Conservation (phyloP, 495 filamentous ascomycete species). For the Neurospora pannonica region DNA sequence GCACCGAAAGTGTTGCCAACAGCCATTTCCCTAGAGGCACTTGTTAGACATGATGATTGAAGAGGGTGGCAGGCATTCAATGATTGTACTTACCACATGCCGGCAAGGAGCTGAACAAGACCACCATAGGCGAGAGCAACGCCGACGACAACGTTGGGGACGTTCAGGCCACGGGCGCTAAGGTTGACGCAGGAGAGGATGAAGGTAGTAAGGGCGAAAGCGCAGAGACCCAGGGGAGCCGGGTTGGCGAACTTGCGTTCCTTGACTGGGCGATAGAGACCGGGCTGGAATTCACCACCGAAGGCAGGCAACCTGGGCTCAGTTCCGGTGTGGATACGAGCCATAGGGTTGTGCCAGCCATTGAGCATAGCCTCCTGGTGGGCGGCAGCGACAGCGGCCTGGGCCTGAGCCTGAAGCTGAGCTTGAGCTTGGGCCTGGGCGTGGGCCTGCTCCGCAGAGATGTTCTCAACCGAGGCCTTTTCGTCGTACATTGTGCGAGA, state of each 20-base stretch:
- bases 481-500: background rate
- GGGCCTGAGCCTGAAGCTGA: background rate
- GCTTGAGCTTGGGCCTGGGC: background rate
- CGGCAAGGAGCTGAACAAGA: slow-evolving; percentile 82
- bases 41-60: background rate
- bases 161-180: slow-evolving; percentile 46
- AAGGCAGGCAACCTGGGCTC: slow-evolving; percentile 64
- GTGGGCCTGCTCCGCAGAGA: background rate
- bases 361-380: slow-evolving; percentile 24
- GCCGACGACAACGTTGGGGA: slow-evolving; percentile 60
- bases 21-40: slow-evolving; percentile 78
- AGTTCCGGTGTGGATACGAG: slow-evolving; percentile 54
- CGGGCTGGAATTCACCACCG: slow-evolving; percentile 94
- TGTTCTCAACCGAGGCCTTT: background rate
- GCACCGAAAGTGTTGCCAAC: slow-evolving; percentile 97
- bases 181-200: slow-evolving; percentile 83
- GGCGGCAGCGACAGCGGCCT: background rate
- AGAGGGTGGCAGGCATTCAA: background rate
- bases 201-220: slow-evolving; percentile 95
- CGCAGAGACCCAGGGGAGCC: slow-evolving; percentile 73
- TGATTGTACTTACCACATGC: slow-evolving; percentile 82
- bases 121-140: slow-evolving; percentile 76
- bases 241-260: slow-evolving; percentile 80
- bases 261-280: slow-evolving; percentile 70
- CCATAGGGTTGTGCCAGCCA: slow-evolving; percentile 60